Evolutionary conservation across 2,329 filamentous ascomycete species (phyloP).

Genomic region (Diplodia sapinea): DNA sequence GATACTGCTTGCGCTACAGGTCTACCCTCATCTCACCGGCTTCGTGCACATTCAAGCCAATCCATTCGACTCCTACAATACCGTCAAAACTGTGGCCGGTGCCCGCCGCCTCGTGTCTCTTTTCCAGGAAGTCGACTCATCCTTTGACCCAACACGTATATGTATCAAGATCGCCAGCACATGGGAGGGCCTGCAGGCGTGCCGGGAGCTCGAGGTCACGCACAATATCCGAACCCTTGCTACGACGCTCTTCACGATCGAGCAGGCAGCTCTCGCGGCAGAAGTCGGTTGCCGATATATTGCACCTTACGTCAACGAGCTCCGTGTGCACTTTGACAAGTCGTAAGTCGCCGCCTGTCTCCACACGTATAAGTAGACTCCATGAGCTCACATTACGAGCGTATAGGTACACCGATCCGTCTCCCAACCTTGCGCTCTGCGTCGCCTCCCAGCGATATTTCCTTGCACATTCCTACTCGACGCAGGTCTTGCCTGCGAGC

Average conservation of each 20-base stretch:
- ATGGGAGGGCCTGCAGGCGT: constrained; percentile 68
- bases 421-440: constrained; percentile 59
- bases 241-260: constrained; percentile 67
- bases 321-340: constrained; percentile 60
- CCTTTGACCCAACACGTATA: constrained; percentile 50
- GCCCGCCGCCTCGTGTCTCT: constrained; percentile 55
- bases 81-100: constrained; percentile 52
- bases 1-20: constrained; percentile 60
- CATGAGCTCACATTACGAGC: background rate
- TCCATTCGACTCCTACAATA: constrained; percentile 60
- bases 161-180: constrained; percentile 69
- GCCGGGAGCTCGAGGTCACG: constrained; percentile 57
- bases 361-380: too few species aligned
- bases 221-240: constrained; percentile 64
- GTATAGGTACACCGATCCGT: constrained; percentile 51
- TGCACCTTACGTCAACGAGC: constrained; percentile 68
- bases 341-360: constrained; percentile 23
- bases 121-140: constrained; percentile 53
- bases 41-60: constrained; percentile 67
- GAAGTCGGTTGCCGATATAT: constrained; percentile 66
- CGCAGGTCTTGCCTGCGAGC: constrained; percentile 63
- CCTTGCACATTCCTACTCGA: constrained; percentile 44
- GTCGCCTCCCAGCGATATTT: constrained; percentile 62
- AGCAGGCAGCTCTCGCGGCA: constrained; percentile 64
- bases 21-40: constrained; percentile 58